These are phyloP conservation scores for Linnemannia schmuckeri DNA, from an alignment of 192 early-diverging fungal genomes.

Conservation along the genomic window DNA sequence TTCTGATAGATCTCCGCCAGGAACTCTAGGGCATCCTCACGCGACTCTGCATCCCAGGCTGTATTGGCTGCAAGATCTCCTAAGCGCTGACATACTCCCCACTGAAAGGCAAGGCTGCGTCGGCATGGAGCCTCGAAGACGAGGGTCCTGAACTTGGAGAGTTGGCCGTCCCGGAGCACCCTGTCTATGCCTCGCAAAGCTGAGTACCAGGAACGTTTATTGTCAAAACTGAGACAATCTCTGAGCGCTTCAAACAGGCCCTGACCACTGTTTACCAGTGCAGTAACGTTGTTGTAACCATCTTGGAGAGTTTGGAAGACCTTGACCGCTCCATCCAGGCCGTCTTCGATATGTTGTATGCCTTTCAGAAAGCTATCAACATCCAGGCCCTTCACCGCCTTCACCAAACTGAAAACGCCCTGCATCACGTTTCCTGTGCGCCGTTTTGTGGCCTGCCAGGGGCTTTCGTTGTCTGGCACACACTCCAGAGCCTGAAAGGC, in stretches of 20 bases:
- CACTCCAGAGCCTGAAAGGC: conserved; percentile 23
- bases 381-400: conserved; percentile 16
- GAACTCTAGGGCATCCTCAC: conserved; percentile 10
- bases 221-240: conserved; percentile 2
- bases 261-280: conserved; percentile 10
- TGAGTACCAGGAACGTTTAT: conserved; percentile 17
- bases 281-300: conserved; percentile 13
- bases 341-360: conserved; percentile 17
- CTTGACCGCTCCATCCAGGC: conserved; percentile 17
- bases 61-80: conserved; percentile 3
- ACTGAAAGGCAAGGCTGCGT: conserved; percentile 7
- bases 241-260: background rate
- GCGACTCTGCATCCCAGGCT: conserved; percentile 24
- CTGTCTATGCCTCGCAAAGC: conserved; percentile 12
- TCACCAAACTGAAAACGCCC: conserved; percentile 16
- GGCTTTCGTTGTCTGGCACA: conserved; percentile 23
- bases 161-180: background rate
- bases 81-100: conserved; percentile 15
- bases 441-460: conserved; percentile 19
- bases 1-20: conserved; percentile 20
- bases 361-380: conserved; percentile 16
- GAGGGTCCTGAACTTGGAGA: conserved; percentile 9
- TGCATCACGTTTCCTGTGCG: conserved; percentile 14
- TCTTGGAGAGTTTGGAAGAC: conserved; percentile 20
- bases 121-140: conserved; percentile 13